phyloP scores from a whole-genome alignment of 2,329 filamentous ascomycete genomes.

The Colletotrichum lindemuthianum region DNA sequence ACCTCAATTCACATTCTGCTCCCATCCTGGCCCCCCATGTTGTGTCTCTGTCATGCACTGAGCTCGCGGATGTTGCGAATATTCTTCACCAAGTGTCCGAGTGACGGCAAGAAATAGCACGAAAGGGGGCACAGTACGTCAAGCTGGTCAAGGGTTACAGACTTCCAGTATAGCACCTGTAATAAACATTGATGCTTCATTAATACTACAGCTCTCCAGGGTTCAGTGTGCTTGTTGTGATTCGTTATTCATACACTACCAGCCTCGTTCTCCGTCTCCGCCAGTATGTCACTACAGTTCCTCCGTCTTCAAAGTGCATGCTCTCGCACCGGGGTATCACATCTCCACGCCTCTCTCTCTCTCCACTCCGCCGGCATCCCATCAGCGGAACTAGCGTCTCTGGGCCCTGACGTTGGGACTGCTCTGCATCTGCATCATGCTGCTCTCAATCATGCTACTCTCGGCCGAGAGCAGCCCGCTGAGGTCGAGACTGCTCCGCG shows the following conservation, averaged over 20 bases:
- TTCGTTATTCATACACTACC: conserved; percentile 6
- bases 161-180: too few relatives aligned
- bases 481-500: conserved; percentile 63
- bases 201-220: conserved; percentile 16
- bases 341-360: conserved; percentile 2
- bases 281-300: too few relatives aligned
- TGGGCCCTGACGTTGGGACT: conserved; percentile 60
- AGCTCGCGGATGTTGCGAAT: too few relatives aligned
- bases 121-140: too few relatives aligned
- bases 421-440: conserved; percentile 57
- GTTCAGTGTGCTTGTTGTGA: neutral
- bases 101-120: too few relatives aligned
- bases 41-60: too few relatives aligned
- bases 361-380: conserved; percentile 16
- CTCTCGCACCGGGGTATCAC: conserved; percentile 22
- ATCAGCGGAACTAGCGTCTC: conserved; percentile 37
- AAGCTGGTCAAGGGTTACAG: too few relatives aligned
- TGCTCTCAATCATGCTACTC: conserved; percentile 64
- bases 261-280: too few relatives aligned
- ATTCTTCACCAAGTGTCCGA: too few relatives aligned
- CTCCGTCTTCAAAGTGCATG: neutral
- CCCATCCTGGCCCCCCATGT: too few relatives aligned
- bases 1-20: neutral
- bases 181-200: too few relatives aligned
- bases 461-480: conserved; percentile 65